Evolutionary conservation across 768 basidiomycete species (phyloP), one percentile per base, ranked within the genome.

Genomic region (Lactifluus subvellereus): DNA sequence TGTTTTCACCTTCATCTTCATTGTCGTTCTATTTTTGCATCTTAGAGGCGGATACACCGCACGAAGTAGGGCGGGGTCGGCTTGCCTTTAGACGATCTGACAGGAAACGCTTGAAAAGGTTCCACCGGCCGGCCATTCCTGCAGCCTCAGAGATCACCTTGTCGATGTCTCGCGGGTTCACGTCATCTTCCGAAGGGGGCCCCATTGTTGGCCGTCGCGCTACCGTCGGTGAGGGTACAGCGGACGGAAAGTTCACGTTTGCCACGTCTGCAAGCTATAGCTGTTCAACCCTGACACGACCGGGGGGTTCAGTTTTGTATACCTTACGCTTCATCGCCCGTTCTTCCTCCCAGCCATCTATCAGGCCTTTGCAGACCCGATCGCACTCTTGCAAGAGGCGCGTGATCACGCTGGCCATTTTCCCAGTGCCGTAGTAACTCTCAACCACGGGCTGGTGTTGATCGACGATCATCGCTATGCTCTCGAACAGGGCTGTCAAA

Each of bases 391-490:
- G 83, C 53, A 97, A 74, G 8, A 99, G 77, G 48, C 86, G 80
- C 27, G 80, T 76, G 2, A 94, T 82, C 13, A 96, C 93, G 40
- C 75, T 81, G 47, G 79, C 76, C 96, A 98, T 98, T 72, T 89
- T 88, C 0, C 93, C 90, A 9, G 73, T 68, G 0, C 97, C 97
- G 69, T 99, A 99, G 75, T 99, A 98, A 75, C 97, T 98, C 71
- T 98, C 96, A 1, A 99, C 95, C 5, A 99, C 85, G 2, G 94
- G 91, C 68, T 97, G 96, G 71, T 99, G 97, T 70, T 99, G 97
- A 69, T 96, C 94, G 22, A 99, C 87, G 66, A 99, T 94, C 79
- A 92, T 84, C 0, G 95, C 97, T 55, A 99, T 88, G 60, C 88
- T 89, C 75, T 99, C 97, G 68, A 98, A 94, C 1, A 99, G 81